Evolutionary conservation across 1,284 basidiomycete species (phyloP), one percentile per base, ranked within the genome.

Genomic region (Ustilago curta): DNA sequence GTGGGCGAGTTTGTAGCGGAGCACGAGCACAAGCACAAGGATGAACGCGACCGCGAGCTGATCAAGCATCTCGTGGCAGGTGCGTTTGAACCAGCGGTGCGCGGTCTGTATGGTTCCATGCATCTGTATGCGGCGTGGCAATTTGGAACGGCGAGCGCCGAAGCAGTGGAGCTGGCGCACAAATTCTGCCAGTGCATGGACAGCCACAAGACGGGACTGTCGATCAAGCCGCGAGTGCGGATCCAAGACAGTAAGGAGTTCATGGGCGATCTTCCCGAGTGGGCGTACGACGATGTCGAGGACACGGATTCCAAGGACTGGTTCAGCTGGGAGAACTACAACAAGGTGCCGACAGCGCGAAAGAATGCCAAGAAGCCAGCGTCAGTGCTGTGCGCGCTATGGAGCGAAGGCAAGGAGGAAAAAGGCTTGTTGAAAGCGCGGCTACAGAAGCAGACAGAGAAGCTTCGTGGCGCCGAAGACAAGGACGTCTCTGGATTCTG

Each of bases 131-230:
- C 72, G 0, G 57, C 67, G 4, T 70, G 62, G 67, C 63, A 67
- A n/a, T 75, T 58, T 8, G 72, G 67, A 16, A 53, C 27, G 7
- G 6, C 40, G n/a, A 70, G 62, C 39, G 19, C n/a, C 3, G 52
- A 70, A 32, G 67, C 72, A 11, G 56, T 75, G 4, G 56, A 61
- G 9, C 49, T 75, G 27, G 72, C 72, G 7, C 72, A 75, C 56
- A 75, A 70, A 53, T 70, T 75, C 49, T 62, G 56, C 25, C 67
- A 70, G 48, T 70, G 67, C 51, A 66, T 75, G 72, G 72, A 75
- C 51, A 43, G 54, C 8, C 14, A 23, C 11, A 75, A 75, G 59
- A 75, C 72, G 8, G 72, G 72, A 4, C 42, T 75, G 11, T 43
- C 54, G 48, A 47, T 75, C 52, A 70, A 67, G 52, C 23, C 54